phyloP scores from a whole-genome alignment of 257 asterid species.

The Buddleja alternifolia region DNA sequence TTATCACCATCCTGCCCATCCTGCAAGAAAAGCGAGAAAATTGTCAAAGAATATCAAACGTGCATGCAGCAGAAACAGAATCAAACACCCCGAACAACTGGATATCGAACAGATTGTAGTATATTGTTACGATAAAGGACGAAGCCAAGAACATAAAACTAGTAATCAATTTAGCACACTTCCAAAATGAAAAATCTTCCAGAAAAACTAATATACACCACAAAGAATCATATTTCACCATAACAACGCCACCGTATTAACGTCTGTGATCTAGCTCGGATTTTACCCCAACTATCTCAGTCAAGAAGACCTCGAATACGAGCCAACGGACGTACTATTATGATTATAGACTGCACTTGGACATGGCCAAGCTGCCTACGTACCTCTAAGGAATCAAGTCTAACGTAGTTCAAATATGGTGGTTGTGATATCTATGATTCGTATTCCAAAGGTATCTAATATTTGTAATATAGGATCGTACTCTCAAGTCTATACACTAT shows the following conservation, averaged over 20 bases:
- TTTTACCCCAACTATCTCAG: too few relatives aligned
- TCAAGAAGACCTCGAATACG: too few relatives aligned
- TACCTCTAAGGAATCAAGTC: too few relatives aligned
- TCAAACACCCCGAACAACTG: neutral
- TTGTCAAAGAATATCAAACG: neutral
- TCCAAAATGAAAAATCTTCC: neutral
- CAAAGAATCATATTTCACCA: neutral
- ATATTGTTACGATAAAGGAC: neutral
- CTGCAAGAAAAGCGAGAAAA: conserved; percentile 43
- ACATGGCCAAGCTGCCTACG: too few relatives aligned
- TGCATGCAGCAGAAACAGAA: neutral
- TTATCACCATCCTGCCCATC: conserved; percentile 72
- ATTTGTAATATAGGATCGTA: too few relatives aligned
- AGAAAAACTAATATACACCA: neutral
- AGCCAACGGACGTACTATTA: too few relatives aligned
- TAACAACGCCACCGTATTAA: neutral
- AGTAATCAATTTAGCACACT: neutral
- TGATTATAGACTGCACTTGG: too few relatives aligned
- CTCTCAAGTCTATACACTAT: too few relatives aligned
- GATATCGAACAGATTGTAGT: neutral
- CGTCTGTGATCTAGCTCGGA: neutral
- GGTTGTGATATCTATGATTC: too few relatives aligned
- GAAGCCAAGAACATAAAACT: neutral
- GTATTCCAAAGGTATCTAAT: too few relatives aligned
- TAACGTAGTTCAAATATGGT: too few relatives aligned